Percentiles rank a stretch among this genome's conserved stretches.
phyloP scores from a whole-genome alignment of 345 rosid species.

The Brassica incana region DNA sequence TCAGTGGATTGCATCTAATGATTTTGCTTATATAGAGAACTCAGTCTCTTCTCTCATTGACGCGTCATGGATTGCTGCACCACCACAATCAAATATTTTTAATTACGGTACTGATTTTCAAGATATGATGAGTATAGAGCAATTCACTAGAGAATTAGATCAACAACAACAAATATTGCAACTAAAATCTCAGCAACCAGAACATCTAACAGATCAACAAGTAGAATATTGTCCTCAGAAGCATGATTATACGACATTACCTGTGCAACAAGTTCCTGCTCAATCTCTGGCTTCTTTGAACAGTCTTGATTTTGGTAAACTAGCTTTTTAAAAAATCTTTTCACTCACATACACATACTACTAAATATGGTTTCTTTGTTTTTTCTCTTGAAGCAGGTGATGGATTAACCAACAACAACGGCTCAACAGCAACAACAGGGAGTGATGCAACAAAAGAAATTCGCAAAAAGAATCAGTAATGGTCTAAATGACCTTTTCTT shows the following conservation, averaged over 20 bases:
- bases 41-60: neutral
- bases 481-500: neutral
- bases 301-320: neutral
- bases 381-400: neutral
- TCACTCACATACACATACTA: neutral
- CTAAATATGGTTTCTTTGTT: neutral
- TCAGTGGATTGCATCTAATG: slow-evolving; percentile 1
- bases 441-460: neutral
- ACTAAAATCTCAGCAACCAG: neutral
- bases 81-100: neutral
- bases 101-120: neutral
- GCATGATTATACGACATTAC: neutral
- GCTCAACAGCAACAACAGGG: neutral
- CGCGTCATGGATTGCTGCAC: neutral
- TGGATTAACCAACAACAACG: neutral
- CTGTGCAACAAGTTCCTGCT: neutral
- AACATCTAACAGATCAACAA: neutral
- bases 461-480: neutral
- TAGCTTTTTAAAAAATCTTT: neutral
- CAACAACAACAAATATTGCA: neutral
- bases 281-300: neutral
- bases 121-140: neutral
- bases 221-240: neutral
- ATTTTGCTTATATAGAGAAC: neutral
- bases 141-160: neutral